Evolutionary conservation across 2,329 filamentous ascomycete genomes (phyloP).

Genomic region (Achaetomium macrosporum): DNA sequence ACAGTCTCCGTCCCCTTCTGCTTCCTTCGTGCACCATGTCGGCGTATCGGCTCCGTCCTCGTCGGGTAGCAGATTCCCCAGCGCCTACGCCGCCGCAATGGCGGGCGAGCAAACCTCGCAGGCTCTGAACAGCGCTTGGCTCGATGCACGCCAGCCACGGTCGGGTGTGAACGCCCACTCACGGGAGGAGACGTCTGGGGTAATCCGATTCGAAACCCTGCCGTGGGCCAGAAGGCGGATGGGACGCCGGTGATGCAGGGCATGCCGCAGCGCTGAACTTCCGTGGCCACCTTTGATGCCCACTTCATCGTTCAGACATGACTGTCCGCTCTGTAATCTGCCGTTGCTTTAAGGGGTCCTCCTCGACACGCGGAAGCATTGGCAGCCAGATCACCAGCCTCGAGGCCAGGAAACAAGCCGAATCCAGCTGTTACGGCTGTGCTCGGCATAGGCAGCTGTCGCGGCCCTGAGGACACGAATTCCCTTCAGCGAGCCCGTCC

Average conservation of each 20-base stretch:
- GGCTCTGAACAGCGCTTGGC: not conserved
- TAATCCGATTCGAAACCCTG: not conserved
- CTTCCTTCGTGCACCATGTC: not conserved
- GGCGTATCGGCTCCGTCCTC: not conserved
- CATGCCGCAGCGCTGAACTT: constrained; percentile 9
- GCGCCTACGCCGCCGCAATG: not conserved
- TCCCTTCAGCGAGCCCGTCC: too few species aligned
- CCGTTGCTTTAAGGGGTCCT: too few species aligned
- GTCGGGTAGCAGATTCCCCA: not conserved
- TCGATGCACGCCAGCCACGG: constrained; percentile 2
- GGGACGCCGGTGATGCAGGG: constrained; percentile 2
- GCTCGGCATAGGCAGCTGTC: too few species aligned
- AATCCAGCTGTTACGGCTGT: too few species aligned
- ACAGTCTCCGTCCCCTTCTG: constrained; percentile 4
- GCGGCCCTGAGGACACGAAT: too few species aligned
- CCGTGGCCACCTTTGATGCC: not conserved
- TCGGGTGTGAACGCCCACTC: not conserved
- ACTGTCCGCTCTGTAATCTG: not conserved
- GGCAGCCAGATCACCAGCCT: too few species aligned
- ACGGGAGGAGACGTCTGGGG: not conserved
- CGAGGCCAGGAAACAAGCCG: too few species aligned
- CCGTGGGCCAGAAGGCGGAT: not conserved
- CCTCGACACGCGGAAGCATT: too few species aligned
- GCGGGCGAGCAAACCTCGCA: not conserved
- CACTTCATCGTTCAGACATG: not conserved